phyloP scores from a whole-genome alignment of 495 filamentous ascomycete species.

The Aspergillus carlsbadensis region DNA sequence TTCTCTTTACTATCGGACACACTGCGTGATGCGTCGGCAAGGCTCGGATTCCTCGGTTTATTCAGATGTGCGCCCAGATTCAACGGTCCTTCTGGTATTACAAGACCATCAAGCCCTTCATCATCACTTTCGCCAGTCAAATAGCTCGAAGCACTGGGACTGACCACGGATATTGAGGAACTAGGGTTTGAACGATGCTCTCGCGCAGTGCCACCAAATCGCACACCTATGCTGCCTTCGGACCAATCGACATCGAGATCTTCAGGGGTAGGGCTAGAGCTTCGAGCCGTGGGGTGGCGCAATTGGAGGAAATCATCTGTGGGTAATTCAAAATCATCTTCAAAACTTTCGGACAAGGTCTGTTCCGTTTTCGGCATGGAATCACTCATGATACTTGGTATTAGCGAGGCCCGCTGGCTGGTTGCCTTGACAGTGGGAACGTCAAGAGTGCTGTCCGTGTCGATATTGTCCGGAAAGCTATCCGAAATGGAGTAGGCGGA shows the following conservation, averaged over 20 bases:
- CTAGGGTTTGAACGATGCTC: slow-evolving; percentile 75
- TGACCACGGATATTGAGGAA: slow-evolving; percentile 83
- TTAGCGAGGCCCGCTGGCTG: slow-evolving; percentile 54
- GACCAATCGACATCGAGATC: slow-evolving; percentile 85
- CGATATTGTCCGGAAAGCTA: slow-evolving; percentile 60
- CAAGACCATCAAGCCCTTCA: slow-evolving; percentile 80
- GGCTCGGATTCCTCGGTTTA: slow-evolving; percentile 58
- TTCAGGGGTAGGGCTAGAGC: slow-evolving; percentile 59
- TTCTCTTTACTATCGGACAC: slow-evolving; percentile 31
- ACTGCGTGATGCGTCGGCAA: slow-evolving; percentile 35
- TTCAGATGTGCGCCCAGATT: slow-evolving; percentile 75
- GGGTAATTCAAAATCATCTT: slow-evolving; percentile 76
- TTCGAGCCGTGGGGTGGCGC: slow-evolving; percentile 56
- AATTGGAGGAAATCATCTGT: slow-evolving; percentile 57
- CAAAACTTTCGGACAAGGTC: slow-evolving; percentile 64
- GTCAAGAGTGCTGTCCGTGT: slow-evolving; percentile 62
- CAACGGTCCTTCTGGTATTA: slow-evolving; percentile 79
- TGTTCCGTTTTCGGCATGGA: slow-evolving; percentile 27
- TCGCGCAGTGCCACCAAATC: slow-evolving; percentile 79
- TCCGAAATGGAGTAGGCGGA: slow-evolving; percentile 43
- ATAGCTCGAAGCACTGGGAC: slow-evolving; percentile 86
- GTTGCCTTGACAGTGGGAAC: slow-evolving; percentile 68
- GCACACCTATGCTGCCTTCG: slow-evolving; percentile 85
- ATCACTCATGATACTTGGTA: slow-evolving; percentile 29
- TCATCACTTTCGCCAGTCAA: slow-evolving; percentile 93